Conservation (phyloP, 257 asterid genomes). For the Capsicum rhomboideum region DNA sequence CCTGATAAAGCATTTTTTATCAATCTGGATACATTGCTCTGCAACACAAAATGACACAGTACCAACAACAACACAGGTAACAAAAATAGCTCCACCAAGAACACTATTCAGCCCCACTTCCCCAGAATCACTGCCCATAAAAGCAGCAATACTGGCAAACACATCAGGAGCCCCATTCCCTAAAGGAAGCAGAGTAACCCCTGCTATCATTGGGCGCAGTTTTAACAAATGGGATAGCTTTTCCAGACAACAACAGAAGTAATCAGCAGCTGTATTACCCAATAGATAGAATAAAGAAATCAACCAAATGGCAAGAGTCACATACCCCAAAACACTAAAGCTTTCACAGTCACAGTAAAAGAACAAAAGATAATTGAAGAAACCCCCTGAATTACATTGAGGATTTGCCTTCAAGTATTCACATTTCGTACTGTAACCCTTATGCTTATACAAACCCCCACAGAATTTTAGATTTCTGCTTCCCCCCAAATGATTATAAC, state of each 20-base stretch:
- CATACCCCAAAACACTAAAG: conserved; percentile 33
- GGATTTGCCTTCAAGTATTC: conserved; percentile 52
- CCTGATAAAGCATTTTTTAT: conserved; percentile 62
- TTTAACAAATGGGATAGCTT: conserved; percentile 43
- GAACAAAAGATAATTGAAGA: conserved; percentile 47
- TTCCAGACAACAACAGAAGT: conserved; percentile 65
- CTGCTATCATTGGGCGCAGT: conserved; percentile 74
- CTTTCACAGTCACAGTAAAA: conserved; percentile 57
- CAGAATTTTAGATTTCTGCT: conserved; percentile 26
- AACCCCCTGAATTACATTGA: conserved; percentile 58
- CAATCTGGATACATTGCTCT: conserved; percentile 41
- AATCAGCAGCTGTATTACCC: conserved; percentile 86
- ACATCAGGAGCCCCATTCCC: conserved; percentile 95
- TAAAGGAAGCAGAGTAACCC: conserved; percentile 77
- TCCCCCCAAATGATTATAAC: neutral
- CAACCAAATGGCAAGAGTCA: conserved; percentile 49
- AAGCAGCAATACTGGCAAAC: conserved; percentile 79
- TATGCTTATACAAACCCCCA: conserved; percentile 40
- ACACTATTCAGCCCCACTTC: conserved; percentile 77
- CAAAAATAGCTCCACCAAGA: conserved; percentile 83
- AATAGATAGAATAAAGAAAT: conserved; percentile 56
- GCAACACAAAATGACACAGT: conserved; percentile 46
- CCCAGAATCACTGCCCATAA: conserved; percentile 54
- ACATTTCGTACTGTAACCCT: conserved; percentile 42
- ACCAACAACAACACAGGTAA: conserved; percentile 70